phyloP scores from a whole-genome alignment of 441 rosid species.

The Erodium trifolium region DNA sequence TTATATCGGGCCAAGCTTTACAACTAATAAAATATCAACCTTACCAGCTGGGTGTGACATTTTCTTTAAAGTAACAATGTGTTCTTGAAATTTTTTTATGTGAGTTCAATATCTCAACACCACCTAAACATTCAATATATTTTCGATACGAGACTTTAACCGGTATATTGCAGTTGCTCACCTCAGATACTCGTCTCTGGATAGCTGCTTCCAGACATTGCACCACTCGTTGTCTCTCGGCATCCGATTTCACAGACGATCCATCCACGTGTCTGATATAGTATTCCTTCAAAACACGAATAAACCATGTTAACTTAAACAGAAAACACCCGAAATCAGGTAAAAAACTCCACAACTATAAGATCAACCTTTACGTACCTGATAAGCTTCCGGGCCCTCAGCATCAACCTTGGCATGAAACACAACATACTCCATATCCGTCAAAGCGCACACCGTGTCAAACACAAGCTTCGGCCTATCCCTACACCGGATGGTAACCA shows the following conservation, averaged over 20 bases:
- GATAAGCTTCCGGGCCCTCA: slow-evolving; percentile 64
- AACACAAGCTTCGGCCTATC: slow-evolving; percentile 91
- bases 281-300: slow-evolving; percentile 47
- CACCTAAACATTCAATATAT: no score
- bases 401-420: slow-evolving; percentile 77
- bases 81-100: no score
- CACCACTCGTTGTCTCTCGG: slow-evolving; percentile 71
- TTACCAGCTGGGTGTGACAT: no score
- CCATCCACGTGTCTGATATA: slow-evolving; percentile 81
- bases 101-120: no score
- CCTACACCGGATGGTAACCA: slow-evolving; percentile 67
- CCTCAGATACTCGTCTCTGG: slow-evolving; percentile 88
- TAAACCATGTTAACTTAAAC: background rate
- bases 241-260: slow-evolving; percentile 81
- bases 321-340: background rate
- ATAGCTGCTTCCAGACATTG: slow-evolving; percentile 93
- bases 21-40: no score
- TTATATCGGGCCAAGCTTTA: no score
- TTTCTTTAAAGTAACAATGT: no score
- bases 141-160: no score
- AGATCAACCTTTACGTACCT: slow-evolving; percentile 32
- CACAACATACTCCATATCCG: slow-evolving; percentile 90
- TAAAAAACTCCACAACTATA: background rate
- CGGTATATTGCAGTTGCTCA: slow-evolving; percentile 6
- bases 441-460: slow-evolving; percentile 76